Evolutionary conservation across 495 filamentous ascomycete species (phyloP).

Genomic region (Aspergillus nidulans): DNA sequence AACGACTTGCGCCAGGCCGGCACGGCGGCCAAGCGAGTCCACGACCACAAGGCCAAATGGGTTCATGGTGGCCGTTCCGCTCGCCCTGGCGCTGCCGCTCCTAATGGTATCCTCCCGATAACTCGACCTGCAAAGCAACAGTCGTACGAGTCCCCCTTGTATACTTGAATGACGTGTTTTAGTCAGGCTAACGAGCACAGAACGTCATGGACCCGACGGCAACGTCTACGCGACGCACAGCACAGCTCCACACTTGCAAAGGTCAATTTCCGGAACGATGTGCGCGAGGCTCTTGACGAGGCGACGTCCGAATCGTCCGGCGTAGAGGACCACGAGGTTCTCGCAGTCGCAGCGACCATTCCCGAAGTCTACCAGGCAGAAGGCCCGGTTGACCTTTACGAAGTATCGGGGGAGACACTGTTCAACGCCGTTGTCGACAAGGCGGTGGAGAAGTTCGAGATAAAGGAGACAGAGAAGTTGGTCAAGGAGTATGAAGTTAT

Average conservation of each 20-base stretch:
- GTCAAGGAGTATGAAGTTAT: slow-evolving; percentile 59
- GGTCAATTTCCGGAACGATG: slow-evolving; percentile 33
- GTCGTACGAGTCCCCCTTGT: slow-evolving; percentile 16
- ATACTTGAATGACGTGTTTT: not conserved
- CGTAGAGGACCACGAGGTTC: slow-evolving; percentile 38
- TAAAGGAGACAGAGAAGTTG: slow-evolving; percentile 51
- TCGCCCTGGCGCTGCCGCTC: not conserved
- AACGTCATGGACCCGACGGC: slow-evolving; percentile 25
- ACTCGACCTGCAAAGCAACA: slow-evolving; percentile 29
- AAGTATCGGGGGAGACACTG: slow-evolving; percentile 50
- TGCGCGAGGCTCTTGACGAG: slow-evolving; percentile 26
- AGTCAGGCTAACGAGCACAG: not conserved
- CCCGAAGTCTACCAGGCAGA: slow-evolving; percentile 26
- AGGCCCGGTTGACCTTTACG: slow-evolving; percentile 44
- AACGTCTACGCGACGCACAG: slow-evolving; percentile 27
- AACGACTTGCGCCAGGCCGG: slow-evolving; percentile 23
- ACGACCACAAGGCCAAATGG: slow-evolving; percentile 55
- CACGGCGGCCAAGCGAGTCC: slow-evolving; percentile 38
- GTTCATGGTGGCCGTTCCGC: slow-evolving; percentile 36
- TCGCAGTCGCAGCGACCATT: slow-evolving; percentile 29
- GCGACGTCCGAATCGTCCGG: slow-evolving; percentile 30
- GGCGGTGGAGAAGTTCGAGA: slow-evolving; percentile 55
- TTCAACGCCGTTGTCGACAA: slow-evolving; percentile 48
- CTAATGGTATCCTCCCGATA: slow-evolving; percentile 9
- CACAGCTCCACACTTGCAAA: slow-evolving; percentile 28